Evolutionary conservation across 768 basidiomycete genomes (phyloP), one percentile per base, ranked within the genome.

Genomic region (Cubamyces lactineus): DNA sequence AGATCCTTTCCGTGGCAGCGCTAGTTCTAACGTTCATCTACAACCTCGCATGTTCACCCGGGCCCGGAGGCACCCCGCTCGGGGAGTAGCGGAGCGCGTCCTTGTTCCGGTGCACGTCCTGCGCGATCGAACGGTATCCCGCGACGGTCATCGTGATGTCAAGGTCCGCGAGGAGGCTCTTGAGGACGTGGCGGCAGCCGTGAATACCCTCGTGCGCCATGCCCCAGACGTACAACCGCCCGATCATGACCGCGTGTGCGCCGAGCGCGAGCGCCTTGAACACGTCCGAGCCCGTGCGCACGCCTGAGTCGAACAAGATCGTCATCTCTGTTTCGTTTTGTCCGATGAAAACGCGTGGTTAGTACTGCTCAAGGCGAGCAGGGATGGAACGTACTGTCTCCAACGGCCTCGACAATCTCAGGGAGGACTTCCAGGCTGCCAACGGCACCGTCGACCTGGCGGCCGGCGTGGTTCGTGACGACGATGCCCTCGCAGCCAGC

Each of bases 221-320:
- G 13, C 82, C 82, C 79, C 79, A 83, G 26, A 84, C 76, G 66
- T 75, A 81, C 26, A 81, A 69, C 19, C 83, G 71, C 6, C 84
- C 83, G 49, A 84, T 76, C 61, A 78, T 72, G 34, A 84, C 84
- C 2, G 78, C 79, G 60, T 84, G 78, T 16, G 83, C 83, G 21
- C 84, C 83, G 17, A 85, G 73, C 1, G 84, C 83, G 47, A 85
- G 70, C 3, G 84, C 84, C 73, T 85, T 84, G 74, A 83, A 80
- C n/a, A 83, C 71, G 62, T 85, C 82, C 5, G 82, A 67, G 3
- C 79, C 83, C 9, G 78, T 80, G 55, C 79, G 76, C 30, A 84
- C 76, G 11, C 84, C 82, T n/a, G 80, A 83, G 70, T 84, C 82
- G 61, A 82, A 83, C 23, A 84, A 72, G 57, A 85, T 77, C 1